Evolutionary conservation across 202 grass and related monocot genomes (phyloP), one percentile per base, ranked within the genome.

Genomic region (Setaria italica): DNA sequence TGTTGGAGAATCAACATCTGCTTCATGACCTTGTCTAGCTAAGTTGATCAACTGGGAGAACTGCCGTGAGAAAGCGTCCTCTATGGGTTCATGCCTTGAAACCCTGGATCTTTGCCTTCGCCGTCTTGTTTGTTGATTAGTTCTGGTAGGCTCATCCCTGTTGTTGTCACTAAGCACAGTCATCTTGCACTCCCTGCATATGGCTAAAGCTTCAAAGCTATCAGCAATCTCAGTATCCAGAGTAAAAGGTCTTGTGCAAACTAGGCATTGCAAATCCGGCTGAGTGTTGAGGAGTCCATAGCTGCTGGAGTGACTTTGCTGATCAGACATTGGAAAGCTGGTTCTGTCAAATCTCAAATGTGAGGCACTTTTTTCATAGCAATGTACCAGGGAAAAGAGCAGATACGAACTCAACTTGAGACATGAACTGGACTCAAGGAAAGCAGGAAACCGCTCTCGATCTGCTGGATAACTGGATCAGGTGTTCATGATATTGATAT

Each of bases 141-240:
- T 62, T 42, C 83, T 48, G 19, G 85, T 67, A 59, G 58, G 76
- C 70, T 70, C 78, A 67, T 82, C 79, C 74, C 88, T 88, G 77
- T 67, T 67, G 16, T 79, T 76, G 19, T 88, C 78, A 58, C 68
- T 78, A 45, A 88, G 77, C 69, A 94, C 79, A 57, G 90, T 91
- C 29, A 59, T 47, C 82, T 94, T 93, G 81, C 97, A 99, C 17
- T 94, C 94, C 32, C 88, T 83, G 85, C 97, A 99, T 86, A 99
- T 97, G 9, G 88, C 89, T 82, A 99, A 82, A 74, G 93, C 89
- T 91, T 99, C 92, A 25, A 96, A 91, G 84, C 90, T 91, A 53
- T 92, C 87, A 8, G 82, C 88, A 59, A 95, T 76, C 82, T 93
- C 87, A 11, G 92, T 49, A 48, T 94, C 90, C 76, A 99, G 89